phyloP scores from a whole-genome alignment of 306 rosid genomes.

The Luffa aegyptiaca region DNA sequence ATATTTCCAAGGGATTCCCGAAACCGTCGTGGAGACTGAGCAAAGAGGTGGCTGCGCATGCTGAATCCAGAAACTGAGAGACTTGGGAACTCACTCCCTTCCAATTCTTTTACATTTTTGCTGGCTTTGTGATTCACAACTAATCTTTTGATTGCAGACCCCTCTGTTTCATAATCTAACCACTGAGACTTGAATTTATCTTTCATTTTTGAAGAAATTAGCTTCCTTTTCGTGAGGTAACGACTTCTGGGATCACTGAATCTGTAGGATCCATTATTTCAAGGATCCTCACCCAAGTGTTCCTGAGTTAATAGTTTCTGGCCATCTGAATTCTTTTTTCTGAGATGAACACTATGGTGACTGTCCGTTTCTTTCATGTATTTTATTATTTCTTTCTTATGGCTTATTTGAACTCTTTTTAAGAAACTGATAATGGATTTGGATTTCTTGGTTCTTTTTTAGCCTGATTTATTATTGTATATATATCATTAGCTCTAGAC shows the following conservation, averaged over 20 bases:
- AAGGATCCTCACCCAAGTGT: conserved; percentile 8
- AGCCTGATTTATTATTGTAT: background rate
- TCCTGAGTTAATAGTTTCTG: conserved; percentile 2
- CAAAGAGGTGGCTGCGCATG: conserved; percentile 88
- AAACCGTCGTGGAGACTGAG: conserved; percentile 60
- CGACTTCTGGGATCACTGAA: conserved; percentile 16
- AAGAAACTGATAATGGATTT: background rate
- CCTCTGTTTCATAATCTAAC: conserved; percentile 24
- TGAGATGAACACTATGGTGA: background rate
- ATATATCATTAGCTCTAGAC: too few species aligned
- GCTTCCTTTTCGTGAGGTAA: conserved; percentile 23
- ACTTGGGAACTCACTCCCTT: conserved; percentile 12
- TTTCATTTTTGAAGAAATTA: conserved; percentile 15
- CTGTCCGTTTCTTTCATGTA: background rate
- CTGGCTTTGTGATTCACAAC: conserved; percentile 12
- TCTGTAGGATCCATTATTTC: conserved; percentile 14
- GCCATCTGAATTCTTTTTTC: background rate
- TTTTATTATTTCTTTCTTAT: background rate
- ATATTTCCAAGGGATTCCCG: conserved; percentile 91
- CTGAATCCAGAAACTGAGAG: conserved; percentile 26
- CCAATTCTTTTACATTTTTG: conserved; percentile 28
- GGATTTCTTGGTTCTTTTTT: background rate
- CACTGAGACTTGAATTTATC: conserved; percentile 6
- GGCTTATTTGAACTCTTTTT: background rate
- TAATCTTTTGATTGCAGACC: conserved; percentile 16